A percentile compares a stretch with the other conserved stretches of the same genome.
phyloP scores from a whole-genome alignment of 768 basidiomycete genomes.

The Lyophyllum shimeji region DNA sequence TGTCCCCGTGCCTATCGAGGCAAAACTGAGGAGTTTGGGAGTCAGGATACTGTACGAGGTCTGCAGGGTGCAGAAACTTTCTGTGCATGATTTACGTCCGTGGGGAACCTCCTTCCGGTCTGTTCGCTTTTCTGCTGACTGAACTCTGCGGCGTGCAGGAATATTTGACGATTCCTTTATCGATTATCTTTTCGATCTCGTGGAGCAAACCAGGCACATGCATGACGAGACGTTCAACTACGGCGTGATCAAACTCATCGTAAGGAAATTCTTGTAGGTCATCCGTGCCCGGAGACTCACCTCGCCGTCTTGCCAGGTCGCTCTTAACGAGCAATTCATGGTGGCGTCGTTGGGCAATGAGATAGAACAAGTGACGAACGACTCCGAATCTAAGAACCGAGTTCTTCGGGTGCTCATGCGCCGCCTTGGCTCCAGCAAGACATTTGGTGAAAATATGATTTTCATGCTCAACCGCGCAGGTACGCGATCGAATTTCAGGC shows the following conservation, averaged over 20 bases:
- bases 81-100: slow-evolving; percentile 77
- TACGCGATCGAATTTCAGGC: slow-evolving; percentile 36
- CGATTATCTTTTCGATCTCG: slow-evolving; percentile 87
- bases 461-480: slow-evolving; percentile 98
- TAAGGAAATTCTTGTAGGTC: slow-evolving; percentile 35
- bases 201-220: slow-evolving; percentile 87
- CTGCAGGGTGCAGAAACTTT: slow-evolving; percentile 85
- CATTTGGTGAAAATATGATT: slow-evolving; percentile 97
- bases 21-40: slow-evolving; percentile 70
- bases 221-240: slow-evolving; percentile 95
- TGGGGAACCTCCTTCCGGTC: slow-evolving; percentile 8
- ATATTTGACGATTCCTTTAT: slow-evolving; percentile 84
- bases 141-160: slow-evolving; percentile 39
- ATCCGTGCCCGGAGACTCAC: not conserved
- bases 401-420: slow-evolving; percentile 82
- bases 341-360: slow-evolving; percentile 62
- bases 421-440: slow-evolving; percentile 84
- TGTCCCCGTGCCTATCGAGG: slow-evolving; percentile 77
- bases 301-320: slow-evolving; percentile 52
- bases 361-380: slow-evolving; percentile 16
- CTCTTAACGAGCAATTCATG: slow-evolving; percentile 99
- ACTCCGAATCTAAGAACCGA: slow-evolving; percentile 60
- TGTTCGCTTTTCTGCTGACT: not conserved
- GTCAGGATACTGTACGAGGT: slow-evolving; percentile 87
- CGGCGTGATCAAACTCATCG: slow-evolving; percentile 91